phyloP scores from a whole-genome alignment of 148 eudicot species.

The Chenopodium suecicum region DNA sequence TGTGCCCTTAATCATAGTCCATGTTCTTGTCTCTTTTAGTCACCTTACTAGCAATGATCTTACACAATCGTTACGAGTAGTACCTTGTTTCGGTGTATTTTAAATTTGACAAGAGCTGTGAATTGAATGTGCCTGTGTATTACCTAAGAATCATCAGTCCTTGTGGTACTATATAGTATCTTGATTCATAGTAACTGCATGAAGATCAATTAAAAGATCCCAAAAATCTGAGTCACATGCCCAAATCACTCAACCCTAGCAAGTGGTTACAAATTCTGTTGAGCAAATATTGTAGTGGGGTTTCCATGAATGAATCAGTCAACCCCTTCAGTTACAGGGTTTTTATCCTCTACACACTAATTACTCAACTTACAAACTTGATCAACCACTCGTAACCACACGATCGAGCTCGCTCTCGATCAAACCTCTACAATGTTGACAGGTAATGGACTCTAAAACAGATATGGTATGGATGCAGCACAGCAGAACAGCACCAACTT shows the following conservation, averaged over 20 bases:
- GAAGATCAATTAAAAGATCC: conserved; percentile 10
- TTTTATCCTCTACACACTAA: conserved; percentile 6
- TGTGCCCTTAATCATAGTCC: neutral
- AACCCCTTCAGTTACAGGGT: conserved; percentile 1
- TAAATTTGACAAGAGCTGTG: neutral
- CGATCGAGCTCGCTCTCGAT: neutral
- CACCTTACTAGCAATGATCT: neutral
- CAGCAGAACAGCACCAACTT: neutral
- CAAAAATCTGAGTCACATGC: conserved; percentile 24
- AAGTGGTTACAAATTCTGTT: conserved; percentile 20
- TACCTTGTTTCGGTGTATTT: neutral
- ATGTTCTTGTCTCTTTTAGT: neutral
- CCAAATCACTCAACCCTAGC: conserved; percentile 9
- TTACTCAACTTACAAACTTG: neutral
- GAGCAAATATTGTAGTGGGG: conserved; percentile 26
- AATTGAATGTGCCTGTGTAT: neutral
- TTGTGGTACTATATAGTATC: neutral
- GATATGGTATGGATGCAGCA: neutral
- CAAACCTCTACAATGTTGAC: neutral
- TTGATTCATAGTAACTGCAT: conserved; percentile 19
- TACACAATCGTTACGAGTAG: too few relatives aligned
- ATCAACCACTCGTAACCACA: neutral
- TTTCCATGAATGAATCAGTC: conserved; percentile 13
- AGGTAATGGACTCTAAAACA: neutral
- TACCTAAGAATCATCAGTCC: neutral